Evolutionary conservation across 306 rosid species (phyloP).

Genomic region (Bauhinia variegata): DNA sequence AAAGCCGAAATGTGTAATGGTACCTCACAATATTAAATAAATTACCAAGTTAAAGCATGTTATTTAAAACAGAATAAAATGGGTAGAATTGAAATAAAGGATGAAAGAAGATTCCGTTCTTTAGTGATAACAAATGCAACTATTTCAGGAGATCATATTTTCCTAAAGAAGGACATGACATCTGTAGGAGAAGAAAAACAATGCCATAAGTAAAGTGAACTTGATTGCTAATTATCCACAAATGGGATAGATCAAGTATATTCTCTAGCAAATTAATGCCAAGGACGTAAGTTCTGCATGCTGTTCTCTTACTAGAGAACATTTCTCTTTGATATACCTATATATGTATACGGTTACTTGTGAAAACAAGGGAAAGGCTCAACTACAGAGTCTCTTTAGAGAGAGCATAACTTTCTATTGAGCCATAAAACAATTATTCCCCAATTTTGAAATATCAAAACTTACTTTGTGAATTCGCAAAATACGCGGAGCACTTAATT

Average conservation of each 20-base stretch:
- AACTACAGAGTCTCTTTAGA: not conserved
- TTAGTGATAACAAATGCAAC: not conserved
- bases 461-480: constrained; percentile 91
- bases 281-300: constrained; percentile 13
- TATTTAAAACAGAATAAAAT: not conserved
- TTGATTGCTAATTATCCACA: not conserved
- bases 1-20: not conserved
- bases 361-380: not conserved
- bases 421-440: constrained; percentile 9
- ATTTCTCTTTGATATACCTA: not conserved
- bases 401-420: not conserved
- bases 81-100: not conserved
- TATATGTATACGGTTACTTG: not conserved
- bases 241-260: not conserved
- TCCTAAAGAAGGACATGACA: not conserved
- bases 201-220: not conserved
- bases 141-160: not conserved
- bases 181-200: not conserved
- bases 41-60: constrained; percentile 1
- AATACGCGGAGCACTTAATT: constrained; percentile 96
- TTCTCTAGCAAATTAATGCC: not conserved
- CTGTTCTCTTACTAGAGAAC: not conserved
- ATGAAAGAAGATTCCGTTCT: not conserved
- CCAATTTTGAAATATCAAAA: constrained; percentile 30
- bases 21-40: not conserved